A percentile compares a stretch with the other conserved stretches of the same genome.
phyloP scores from a whole-genome alignment of 345 rosid species.

The Eucalyptus caleyi region DNA sequence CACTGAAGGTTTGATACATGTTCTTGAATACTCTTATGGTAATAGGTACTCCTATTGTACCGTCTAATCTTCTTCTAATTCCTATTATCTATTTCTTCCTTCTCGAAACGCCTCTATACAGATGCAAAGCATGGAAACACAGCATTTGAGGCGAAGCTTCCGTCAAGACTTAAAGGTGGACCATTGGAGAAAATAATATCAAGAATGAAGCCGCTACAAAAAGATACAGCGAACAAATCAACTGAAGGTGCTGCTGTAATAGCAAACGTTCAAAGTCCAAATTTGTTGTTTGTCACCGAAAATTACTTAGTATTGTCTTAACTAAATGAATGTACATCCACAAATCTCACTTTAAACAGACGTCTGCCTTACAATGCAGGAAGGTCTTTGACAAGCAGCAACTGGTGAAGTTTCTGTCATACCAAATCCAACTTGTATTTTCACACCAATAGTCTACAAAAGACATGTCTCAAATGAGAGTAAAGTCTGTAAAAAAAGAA shows the following conservation, averaged over 20 bases:
- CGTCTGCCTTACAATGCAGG: slow-evolving; percentile 44
- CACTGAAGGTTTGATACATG: neutral
- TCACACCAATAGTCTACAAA: slow-evolving; percentile 71
- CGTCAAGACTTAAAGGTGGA: neutral
- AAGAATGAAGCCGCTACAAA: neutral
- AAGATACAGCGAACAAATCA: neutral
- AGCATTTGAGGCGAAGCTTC: neutral
- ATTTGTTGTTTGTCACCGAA: neutral
- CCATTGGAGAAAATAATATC: neutral
- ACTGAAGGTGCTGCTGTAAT: neutral
- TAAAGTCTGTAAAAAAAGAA: neutral
- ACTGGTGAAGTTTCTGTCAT: slow-evolving; percentile 91
- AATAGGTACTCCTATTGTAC: neutral
- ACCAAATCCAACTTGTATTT: slow-evolving; percentile 80
- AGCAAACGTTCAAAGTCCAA: neutral
- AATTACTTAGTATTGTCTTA: neutral
- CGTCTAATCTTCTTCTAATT: neutral
- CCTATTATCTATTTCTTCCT: neutral
- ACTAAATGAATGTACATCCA: neutral
- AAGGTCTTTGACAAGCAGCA: slow-evolving; percentile 44
- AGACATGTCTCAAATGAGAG: neutral
- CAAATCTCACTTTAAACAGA: neutral
- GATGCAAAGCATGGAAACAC: neutral
- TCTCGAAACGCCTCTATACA: neutral
- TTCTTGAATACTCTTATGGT: neutral